phyloP scores from a whole-genome alignment of 177 flowering plant genomes.

The Vitis hybrid region DNA sequence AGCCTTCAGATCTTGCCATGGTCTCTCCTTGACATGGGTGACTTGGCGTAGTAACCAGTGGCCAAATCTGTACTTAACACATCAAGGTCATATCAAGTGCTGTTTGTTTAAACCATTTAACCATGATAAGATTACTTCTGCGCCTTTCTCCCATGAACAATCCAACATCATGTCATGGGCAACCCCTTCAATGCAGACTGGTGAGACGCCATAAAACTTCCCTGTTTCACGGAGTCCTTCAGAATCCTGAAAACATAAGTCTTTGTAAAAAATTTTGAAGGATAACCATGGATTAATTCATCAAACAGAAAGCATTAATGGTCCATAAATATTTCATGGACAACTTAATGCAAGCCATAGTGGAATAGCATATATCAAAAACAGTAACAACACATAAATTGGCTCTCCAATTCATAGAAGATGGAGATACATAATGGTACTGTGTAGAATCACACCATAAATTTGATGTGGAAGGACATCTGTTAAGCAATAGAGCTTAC shows the following conservation, averaged over 20 bases:
- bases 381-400: no score
- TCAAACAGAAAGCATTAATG: not conserved
- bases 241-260: conserved; percentile 47
- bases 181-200: conserved; percentile 67
- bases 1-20: not conserved
- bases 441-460: not conserved
- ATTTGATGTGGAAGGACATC: not conserved
- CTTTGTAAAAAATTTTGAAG: not conserved
- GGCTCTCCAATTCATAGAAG: not conserved
- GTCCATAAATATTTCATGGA: no score
- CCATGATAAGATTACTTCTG: conserved; percentile 67
- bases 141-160: conserved; percentile 81
- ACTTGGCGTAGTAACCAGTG: no score
- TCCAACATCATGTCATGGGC: conserved; percentile 97
- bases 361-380: no score
- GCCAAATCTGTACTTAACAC: no score
- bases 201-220: conserved; percentile 63
- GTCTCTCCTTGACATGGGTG: no score
- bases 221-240: conserved; percentile 81
- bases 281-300: not conserved
- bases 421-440: not conserved
- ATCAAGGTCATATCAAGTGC: not conserved
- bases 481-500: conserved; percentile 28
- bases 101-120: conserved; percentile 29
- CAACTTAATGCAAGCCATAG: no score